A percentile compares a stretch with the other conserved stretches of the same genome.
Evolutionary conservation across 2,329 filamentous ascomycete genomes (phyloP).

Genomic region (Aspergillus latus): DNA sequence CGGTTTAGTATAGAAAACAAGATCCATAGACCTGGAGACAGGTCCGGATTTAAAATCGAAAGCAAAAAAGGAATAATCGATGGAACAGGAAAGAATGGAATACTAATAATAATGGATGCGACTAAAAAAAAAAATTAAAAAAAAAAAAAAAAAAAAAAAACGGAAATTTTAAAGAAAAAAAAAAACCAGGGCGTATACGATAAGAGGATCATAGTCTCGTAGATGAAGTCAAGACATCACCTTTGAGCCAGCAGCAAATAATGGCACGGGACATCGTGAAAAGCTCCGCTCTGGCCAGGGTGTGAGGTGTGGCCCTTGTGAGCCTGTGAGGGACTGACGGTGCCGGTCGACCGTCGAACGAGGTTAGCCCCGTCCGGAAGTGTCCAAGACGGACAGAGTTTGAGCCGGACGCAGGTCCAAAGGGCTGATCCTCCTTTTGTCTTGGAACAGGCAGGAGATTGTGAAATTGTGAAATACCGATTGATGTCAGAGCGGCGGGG

Average conservation of each 20-base stretch:
- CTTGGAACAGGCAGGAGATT: constrained; percentile 17
- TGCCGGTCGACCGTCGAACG: constrained; percentile 18
- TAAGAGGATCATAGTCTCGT: constrained; percentile 15
- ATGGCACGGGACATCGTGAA: constrained; percentile 21
- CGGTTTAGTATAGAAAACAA: constrained; percentile 40
- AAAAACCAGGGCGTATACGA: constrained; percentile 15
- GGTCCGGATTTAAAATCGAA: constrained; percentile 19
- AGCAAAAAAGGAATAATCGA: constrained; percentile 36
- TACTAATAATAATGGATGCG: constrained; percentile 11
- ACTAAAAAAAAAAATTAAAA: constrained; percentile 11
- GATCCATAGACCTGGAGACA: constrained; percentile 12
- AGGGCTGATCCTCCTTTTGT: constrained; percentile 40
- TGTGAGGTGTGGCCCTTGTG: too few species aligned
- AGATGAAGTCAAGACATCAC: constrained; percentile 41
- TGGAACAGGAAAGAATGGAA: constrained; percentile 12
- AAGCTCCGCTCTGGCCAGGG: constrained; percentile 19
- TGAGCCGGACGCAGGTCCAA: constrained; percentile 42
- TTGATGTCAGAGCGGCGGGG: constrained; percentile 40
- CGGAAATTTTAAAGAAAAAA: constrained; percentile 11
- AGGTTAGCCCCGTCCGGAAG: constrained; percentile 35
- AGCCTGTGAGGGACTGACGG: too few species aligned
- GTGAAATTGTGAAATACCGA: constrained; percentile 28
- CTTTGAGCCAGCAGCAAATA: constrained; percentile 27
- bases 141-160: not conserved
- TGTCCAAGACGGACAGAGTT: constrained; percentile 35